Conservation (phyloP, 768 basidiomycete species). For the Lentinula sp. region DNA sequence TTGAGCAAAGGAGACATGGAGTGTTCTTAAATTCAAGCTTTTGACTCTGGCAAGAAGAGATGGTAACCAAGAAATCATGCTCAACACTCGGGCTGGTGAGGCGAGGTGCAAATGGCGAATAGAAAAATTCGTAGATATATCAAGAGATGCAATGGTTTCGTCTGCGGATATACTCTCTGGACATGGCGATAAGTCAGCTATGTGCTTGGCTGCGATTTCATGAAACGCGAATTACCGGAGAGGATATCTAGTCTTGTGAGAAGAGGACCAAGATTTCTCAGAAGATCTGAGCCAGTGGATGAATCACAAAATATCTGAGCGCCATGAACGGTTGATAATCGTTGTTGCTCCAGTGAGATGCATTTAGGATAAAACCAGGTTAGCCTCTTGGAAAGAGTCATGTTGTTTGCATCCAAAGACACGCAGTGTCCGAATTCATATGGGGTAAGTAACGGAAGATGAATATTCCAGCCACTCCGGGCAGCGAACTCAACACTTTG, state of each 20-base stretch:
- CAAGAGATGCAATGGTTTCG: conserved; percentile 10
- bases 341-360: neutral
- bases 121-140: conserved; percentile 15
- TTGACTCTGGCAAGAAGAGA: conserved; percentile 12
- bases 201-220: neutral
- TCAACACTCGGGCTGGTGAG: conserved; percentile 20
- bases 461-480: neutral
- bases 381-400: neutral
- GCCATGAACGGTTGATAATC: neutral
- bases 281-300: conserved; percentile 3
- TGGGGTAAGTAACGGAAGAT: neutral
- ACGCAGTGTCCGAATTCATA: neutral
- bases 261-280: conserved; percentile 7
- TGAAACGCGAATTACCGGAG: conserved; percentile 3
- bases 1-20: conserved; percentile 21
- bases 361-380: neutral
- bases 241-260: conserved; percentile 6
- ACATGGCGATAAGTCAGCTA: neutral
- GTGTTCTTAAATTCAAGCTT: conserved; percentile 12
- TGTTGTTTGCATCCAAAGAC: neutral
- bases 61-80: conserved; percentile 23
- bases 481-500: neutral
- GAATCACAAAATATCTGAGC: neutral
- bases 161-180: conserved; percentile 12
- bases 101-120: conserved; percentile 20